A percentile compares a stretch with the other conserved stretches of the same genome.
phyloP scores from a whole-genome alignment of 2,329 filamentous ascomycete genomes.

The Aspergillus oerlinghausenensis region DNA sequence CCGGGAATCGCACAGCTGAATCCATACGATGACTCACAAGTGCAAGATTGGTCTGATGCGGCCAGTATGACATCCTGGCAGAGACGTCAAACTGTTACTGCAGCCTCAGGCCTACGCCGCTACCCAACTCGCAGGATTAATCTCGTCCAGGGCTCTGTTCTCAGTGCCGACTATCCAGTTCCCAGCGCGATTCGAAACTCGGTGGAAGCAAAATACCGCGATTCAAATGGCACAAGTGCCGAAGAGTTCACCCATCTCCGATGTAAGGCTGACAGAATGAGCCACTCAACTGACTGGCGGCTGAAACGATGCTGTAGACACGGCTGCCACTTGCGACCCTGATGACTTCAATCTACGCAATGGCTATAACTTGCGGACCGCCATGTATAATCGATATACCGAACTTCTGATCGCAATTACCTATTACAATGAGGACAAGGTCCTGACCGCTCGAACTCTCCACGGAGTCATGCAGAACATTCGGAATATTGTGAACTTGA shows the following conservation, averaged over 20 bases:
- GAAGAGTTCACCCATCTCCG: constrained; percentile 98
- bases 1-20: too few species aligned
- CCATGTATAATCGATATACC: constrained; percentile 98
- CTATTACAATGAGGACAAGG: constrained; percentile 99
- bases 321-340: constrained; percentile 96
- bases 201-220: constrained; percentile 85
- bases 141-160: constrained; percentile 91
- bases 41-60: too few species aligned
- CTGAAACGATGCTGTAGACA: constrained; percentile 52
- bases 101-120: constrained; percentile 60
- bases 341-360: constrained; percentile 99
- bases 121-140: constrained; percentile 97
- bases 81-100: constrained; percentile 66
- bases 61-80: constrained; percentile 44
- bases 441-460: constrained; percentile 81
- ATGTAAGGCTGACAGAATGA: constrained; percentile 47
- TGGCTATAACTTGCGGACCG: constrained; percentile 93
- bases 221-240: constrained; percentile 77
- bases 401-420: constrained; percentile 96
- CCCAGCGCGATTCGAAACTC: constrained; percentile 47
- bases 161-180: constrained; percentile 96
- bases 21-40: too few species aligned
- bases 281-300: background rate
- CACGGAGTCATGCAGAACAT: constrained; percentile 99
- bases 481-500: constrained; percentile 95